Conservation (phyloP, 129 eudicot species). For the Oenanthe sinensis region DNA sequence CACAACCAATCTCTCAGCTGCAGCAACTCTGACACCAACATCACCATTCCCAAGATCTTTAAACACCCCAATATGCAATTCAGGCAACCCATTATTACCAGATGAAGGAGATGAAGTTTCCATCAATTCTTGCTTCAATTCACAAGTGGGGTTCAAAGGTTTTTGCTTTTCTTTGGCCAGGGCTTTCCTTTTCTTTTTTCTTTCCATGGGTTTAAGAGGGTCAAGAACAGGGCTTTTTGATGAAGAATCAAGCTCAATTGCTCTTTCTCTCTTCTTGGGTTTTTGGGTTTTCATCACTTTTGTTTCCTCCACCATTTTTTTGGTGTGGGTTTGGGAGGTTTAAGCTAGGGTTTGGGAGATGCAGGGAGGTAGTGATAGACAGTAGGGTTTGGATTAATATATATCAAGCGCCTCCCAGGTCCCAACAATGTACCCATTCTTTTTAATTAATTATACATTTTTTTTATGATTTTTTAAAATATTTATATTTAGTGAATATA, state of each 20-base stretch:
- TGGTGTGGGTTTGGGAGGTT: neutral
- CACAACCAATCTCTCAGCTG: constrained; percentile 52
- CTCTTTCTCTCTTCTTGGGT: constrained; percentile 31
- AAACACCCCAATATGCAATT: constrained; percentile 78
- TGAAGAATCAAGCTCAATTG: constrained; percentile 14
- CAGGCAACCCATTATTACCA: constrained; percentile 39
- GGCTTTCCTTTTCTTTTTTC: constrained; percentile 61
- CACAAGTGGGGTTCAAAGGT: constrained; percentile 10
- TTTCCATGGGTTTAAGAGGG: constrained; percentile 63
- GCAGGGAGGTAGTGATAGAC: too few relatives aligned
- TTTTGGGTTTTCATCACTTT: constrained; percentile 46
- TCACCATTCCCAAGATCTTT: constrained; percentile 63
- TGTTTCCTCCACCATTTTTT: neutral
- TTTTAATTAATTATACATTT: too few relatives aligned
- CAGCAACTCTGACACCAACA: constrained; percentile 48
- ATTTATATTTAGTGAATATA: too few relatives aligned
- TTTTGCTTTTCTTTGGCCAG: constrained; percentile 57
- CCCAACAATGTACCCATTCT: too few relatives aligned
- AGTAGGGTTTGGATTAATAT: neutral
- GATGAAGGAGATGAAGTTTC: constrained; percentile 4
- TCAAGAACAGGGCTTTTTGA: constrained; percentile 13
- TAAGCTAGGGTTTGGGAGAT: constrained; percentile 12
- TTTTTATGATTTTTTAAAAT: too few relatives aligned
- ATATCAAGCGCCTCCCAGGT: too few relatives aligned
- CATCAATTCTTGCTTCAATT: constrained; percentile 15